phyloP scores from a whole-genome alignment of 2,329 filamentous ascomycete genomes.

The Fusarium oxysporum region DNA sequence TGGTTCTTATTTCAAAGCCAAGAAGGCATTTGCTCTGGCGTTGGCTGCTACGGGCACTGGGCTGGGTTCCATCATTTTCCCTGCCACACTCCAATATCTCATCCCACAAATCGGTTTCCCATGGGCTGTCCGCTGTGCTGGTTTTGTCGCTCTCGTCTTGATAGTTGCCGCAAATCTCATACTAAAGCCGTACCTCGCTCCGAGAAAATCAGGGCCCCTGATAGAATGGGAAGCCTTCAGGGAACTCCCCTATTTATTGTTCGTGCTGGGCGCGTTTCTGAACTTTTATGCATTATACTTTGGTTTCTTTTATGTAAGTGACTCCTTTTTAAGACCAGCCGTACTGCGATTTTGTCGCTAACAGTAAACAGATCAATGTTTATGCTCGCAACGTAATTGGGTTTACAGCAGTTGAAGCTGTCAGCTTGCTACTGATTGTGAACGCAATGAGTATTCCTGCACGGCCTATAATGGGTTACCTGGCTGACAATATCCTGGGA shows the following conservation, averaged over 20 bases:
- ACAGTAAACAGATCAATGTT: slow-evolving; percentile 54
- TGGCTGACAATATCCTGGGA: slow-evolving; percentile 66
- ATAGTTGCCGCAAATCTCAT: slow-evolving; percentile 54
- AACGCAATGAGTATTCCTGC: slow-evolving; percentile 71
- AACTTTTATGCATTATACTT: slow-evolving; percentile 55
- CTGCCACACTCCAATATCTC: slow-evolving; percentile 67
- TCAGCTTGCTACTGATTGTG: slow-evolving; percentile 69
- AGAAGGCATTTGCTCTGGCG: slow-evolving; percentile 68
- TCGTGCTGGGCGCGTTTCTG: slow-evolving; percentile 62
- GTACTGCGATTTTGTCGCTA: background rate
- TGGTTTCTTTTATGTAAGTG: slow-evolving; percentile 58
- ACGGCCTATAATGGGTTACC: slow-evolving; percentile 67
- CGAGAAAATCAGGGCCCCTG: slow-evolving; percentile 61
- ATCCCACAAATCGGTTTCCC: slow-evolving; percentile 69
- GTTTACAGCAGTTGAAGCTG: slow-evolving; percentile 63
- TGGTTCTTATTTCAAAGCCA: slow-evolving; percentile 70
- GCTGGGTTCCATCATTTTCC: slow-evolving; percentile 67
- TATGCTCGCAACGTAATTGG: slow-evolving; percentile 53
- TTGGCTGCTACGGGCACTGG: slow-evolving; percentile 70
- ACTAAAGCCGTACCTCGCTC: slow-evolving; percentile 60
- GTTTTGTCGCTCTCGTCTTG: slow-evolving; percentile 68
- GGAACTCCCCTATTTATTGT: slow-evolving; percentile 66
- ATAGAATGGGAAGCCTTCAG: slow-evolving; percentile 68
- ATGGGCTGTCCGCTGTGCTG: slow-evolving; percentile 73
- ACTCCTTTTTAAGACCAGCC: slow-evolving; percentile 46